Base-by-base conservation (phyloP, 148 eudicot species). In the Chenopodium berlandieri region DNA sequence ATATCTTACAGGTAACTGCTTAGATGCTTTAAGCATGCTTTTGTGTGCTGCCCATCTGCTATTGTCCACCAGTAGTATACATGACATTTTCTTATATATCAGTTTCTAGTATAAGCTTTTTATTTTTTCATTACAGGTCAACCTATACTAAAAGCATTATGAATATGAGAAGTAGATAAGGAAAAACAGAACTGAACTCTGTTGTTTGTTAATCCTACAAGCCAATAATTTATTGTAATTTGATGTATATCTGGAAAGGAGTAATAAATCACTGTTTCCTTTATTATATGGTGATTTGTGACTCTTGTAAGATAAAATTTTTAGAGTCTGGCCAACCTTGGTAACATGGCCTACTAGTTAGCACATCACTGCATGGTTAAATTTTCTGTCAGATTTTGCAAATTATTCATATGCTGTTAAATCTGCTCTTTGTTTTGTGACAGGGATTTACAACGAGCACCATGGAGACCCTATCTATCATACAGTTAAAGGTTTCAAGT, bases 401-500 rank as follows among this genome's bases (percentile, higher is more conserved):
- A 30, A 54, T 19, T 40, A 47, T 31, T 9, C 32, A 1, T 58
- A 1, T 62, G 50, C 9, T 64, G 37, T 71, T 54, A 16, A 16
- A 54, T 16, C 22, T 68, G 46, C 69, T 75, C 20, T n/a, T 1
- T 81, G 75, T 74, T 37, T 75, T 37, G 3, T 90, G 14, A 75
- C 85, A 94, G 98, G 90, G 73, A 79, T 92, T 94, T 73, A 89
- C 92, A 64, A 85, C 83, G 31, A 86, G 83, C 83, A 86, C 94
- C 77, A 86, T 85, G 84, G 92, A 91, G 75, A 88, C 88, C 81
- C 78, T 92, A 82, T 92, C 94, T 76, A 76, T 78, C 82, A 87
- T 94, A 81, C 94, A 92, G 79, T 74, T 67, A 76, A 92, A 94
- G 85, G 94, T 92, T 71, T 92, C 91, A 75, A 84, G 86, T 78